phyloP scores from a whole-genome alignment of 495 filamentous ascomycete genomes.

The Aspergillus kassunensis region DNA sequence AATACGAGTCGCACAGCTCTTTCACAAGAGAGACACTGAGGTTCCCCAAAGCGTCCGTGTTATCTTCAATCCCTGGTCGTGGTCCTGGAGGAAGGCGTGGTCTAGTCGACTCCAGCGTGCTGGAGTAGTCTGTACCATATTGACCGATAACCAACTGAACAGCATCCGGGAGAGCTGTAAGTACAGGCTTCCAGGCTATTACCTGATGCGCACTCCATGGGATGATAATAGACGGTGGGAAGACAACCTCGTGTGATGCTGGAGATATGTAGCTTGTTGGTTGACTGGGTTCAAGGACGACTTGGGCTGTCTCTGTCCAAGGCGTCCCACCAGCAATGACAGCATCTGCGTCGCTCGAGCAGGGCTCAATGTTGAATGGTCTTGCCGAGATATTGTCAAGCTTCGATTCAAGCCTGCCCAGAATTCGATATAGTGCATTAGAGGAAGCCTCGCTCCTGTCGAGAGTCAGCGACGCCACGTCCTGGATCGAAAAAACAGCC shows the following conservation, averaged over 20 bases:
- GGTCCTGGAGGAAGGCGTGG: neutral
- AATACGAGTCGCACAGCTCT: neutral
- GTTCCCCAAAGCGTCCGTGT: neutral
- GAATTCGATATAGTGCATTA: neutral
- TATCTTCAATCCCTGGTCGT: neutral
- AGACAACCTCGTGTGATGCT: neutral
- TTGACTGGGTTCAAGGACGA: neutral
- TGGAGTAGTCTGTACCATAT: neutral
- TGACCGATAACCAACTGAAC: neutral
- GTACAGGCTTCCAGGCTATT: neutral
- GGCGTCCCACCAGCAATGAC: neutral
- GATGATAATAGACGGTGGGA: neutral
- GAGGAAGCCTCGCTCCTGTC: neutral
- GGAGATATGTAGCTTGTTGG: neutral
- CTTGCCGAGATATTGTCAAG: neutral
- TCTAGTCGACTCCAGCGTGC: neutral
- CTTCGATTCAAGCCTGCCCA: neutral
- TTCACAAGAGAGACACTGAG: neutral
- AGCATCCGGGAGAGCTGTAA: neutral
- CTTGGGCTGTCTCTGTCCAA: neutral
- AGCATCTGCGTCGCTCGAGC: no score
- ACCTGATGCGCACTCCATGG: neutral
- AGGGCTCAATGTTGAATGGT: neutral
- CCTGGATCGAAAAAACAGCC: neutral
- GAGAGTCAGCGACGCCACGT: no score